phyloP scores from a whole-genome alignment of 1,139 yeast species.

The Geotrichum cucujoidarum region DNA sequence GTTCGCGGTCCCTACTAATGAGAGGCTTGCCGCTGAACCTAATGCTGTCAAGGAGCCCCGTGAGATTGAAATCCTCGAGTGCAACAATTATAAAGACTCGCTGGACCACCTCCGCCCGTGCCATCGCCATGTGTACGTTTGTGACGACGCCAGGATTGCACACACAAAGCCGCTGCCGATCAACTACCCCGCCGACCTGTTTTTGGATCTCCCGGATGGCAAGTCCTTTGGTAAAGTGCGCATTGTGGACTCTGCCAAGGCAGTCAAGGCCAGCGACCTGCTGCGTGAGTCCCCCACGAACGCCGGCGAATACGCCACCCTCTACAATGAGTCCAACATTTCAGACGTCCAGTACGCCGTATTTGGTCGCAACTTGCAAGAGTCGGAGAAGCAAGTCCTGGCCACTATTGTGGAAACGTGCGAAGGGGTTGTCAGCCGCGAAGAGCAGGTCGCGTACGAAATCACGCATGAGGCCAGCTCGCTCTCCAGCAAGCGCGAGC shows the following conservation, averaged over 20 bases:
- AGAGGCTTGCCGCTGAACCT: constrained; percentile 10
- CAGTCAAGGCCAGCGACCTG: constrained; percentile 29
- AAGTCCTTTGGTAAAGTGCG: constrained; percentile 7
- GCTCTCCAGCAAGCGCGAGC: constrained; percentile 27
- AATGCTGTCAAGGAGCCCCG: constrained; percentile 8
- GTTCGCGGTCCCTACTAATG: constrained; percentile 23
- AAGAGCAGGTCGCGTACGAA: constrained; percentile 22
- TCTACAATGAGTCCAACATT: constrained; percentile 29
- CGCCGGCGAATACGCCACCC: constrained; percentile 27
- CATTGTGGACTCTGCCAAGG: constrained; percentile 25
- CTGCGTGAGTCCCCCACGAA: constrained; percentile 32
- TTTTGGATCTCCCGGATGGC: constrained; percentile 25
- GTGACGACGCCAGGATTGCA: constrained; percentile 24
- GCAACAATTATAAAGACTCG: constrained; percentile 32
- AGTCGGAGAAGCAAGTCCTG: constrained; percentile 6
- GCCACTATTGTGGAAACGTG: constrained; percentile 32
- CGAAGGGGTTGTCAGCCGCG: constrained; percentile 26
- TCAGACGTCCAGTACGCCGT: constrained; percentile 26
- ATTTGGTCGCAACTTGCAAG: constrained; percentile 20
- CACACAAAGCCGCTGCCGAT: constrained; percentile 21
- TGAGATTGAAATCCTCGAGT: constrained; percentile 25
- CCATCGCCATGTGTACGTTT: constrained; percentile 31
- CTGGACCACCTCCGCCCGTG: constrained; percentile 30
- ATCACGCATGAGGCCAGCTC: constrained; percentile 27
- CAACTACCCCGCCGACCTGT: constrained; percentile 26